Evolutionary conservation across 495 filamentous ascomycete genomes (phyloP), one percentile per base, ranked within the genome.

Genomic region (Penicillium riverlandense): DNA sequence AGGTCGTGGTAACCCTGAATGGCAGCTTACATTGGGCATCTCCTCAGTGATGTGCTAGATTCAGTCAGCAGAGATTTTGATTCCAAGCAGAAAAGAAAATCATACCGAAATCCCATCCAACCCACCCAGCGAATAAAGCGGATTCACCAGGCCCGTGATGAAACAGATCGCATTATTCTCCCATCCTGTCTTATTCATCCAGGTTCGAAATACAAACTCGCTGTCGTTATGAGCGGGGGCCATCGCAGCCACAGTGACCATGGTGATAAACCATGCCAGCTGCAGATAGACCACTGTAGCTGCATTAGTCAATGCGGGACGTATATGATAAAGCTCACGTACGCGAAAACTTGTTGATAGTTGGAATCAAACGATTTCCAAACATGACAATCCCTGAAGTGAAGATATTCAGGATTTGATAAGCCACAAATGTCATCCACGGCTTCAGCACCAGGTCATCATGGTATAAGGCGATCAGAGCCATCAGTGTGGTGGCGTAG

Each of bases 31-130:
- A 45, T 80, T 72, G 0, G 85, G 83, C 32, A 90, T 67, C 61
- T 91, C 86, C 57, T 91, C 86, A 2, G 86, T 81, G 43, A 91
- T 77, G 55, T 91, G 86, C 31, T 82, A 72, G n/a, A 11, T 10
- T 22, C 37, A 1, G 15, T 50, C 39, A 33, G 29, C 8, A 42
- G 32, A 28, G 42, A 37, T 9, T 0, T 12, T 42, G 30, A 14
- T 10, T 3, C 3, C 15, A 16, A 15, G 29, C 2, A 28, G 16
- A 29, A 11, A 28, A 78, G 63, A n/a, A 66, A 57, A 29, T 40
- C 59, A 13, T 53, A 65, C 62, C 13, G 59, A 57, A 13, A 65
- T 61, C 9, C 65, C 65, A 57, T 85, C 84, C 9, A 85, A 76
- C 0, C 85, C 87, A 10, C 86, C 86, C 30, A 91, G 73, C 0